These are phyloP conservation scores for Artemisia annua DNA, from an alignment of 129 eudicot genomes.

Conservation along the genomic window DNA sequence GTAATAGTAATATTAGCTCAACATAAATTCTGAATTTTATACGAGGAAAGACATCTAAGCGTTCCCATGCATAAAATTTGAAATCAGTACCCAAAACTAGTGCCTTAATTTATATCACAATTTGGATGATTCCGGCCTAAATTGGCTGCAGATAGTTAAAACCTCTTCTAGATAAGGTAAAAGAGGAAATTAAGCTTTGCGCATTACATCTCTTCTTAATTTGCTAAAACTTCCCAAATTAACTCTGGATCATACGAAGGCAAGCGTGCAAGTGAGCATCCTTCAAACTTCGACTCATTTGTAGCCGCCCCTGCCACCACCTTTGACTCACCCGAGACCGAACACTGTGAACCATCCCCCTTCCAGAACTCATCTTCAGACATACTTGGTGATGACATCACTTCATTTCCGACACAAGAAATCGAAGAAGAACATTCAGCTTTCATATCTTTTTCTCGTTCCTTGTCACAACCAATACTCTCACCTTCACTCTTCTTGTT, in stretches of 20 bases:
- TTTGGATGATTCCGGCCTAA: conserved; percentile 20
- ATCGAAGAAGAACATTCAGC: conserved; percentile 36
- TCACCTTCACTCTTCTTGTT: conserved; percentile 26
- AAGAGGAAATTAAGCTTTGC: too few species aligned
- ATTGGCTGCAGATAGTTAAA: too few species aligned
- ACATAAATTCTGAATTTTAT: conserved; percentile 14
- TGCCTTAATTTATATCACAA: conserved; percentile 17
- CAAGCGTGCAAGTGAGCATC: conserved; percentile 66
- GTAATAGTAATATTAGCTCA: conserved; percentile 11
- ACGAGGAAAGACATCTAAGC: too few species aligned
- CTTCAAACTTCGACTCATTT: conserved; percentile 47
- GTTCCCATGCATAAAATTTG: not conserved
- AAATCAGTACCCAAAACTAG: conserved; percentile 25
- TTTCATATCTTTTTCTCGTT: conserved; percentile 16
- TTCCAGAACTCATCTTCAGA: conserved; percentile 66
- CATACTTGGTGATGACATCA: conserved; percentile 42
- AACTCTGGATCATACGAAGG: conserved; percentile 85
- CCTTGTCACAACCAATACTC: conserved; percentile 22
- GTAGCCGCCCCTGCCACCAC: conserved; percentile 1
- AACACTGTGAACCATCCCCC: conserved; percentile 46
- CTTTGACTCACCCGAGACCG: conserved; percentile 35
- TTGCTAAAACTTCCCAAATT: conserved; percentile 83
- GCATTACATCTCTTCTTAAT: conserved; percentile 25
- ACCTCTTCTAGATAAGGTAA: too few species aligned
- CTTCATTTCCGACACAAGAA: conserved; percentile 35